A percentile compares a stretch with the other conserved stretches of the same genome.
These are phyloP conservation scores for Scedosporium dehoogii DNA, from an alignment of 2,329 filamentous ascomycete species.

Conservation along the genomic window DNA sequence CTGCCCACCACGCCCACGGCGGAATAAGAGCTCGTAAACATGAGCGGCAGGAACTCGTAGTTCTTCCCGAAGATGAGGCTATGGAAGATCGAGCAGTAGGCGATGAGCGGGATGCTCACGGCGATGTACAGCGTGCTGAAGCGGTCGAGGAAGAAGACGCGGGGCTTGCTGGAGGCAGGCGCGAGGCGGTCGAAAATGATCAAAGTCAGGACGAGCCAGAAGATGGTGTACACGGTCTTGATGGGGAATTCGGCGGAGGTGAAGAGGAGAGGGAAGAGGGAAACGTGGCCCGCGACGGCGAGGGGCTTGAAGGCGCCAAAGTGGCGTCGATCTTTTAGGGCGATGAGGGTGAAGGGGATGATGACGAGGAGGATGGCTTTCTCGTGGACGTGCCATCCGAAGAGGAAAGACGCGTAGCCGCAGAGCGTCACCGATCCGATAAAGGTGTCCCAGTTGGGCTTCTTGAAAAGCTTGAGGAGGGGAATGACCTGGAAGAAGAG, in stretches of 20 bases:
- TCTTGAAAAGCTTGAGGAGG: slow-evolving; percentile 70
- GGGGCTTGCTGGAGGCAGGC: slow-evolving; percentile 62
- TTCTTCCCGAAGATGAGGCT: slow-evolving; percentile 69
- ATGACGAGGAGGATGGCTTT: slow-evolving; percentile 93
- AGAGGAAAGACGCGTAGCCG: slow-evolving; percentile 92
- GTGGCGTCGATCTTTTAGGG: slow-evolving; percentile 80
- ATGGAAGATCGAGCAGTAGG: slow-evolving; percentile 81
- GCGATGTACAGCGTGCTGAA: slow-evolving; percentile 86
- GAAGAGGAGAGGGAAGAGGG: slow-evolving; percentile 87
- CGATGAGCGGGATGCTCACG: slow-evolving; percentile 76
- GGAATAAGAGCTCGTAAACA: slow-evolving; percentile 94
- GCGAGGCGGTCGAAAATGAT: slow-evolving; percentile 79
- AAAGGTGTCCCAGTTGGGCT: slow-evolving; percentile 80
- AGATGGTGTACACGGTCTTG: slow-evolving; percentile 85
- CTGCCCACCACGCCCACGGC: slow-evolving; percentile 92
- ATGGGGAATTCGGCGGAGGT: slow-evolving; percentile 87
- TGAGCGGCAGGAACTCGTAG: slow-evolving; percentile 86
- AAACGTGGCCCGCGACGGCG: slow-evolving; percentile 88
- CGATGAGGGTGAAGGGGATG: slow-evolving; percentile 88
- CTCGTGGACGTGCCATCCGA: slow-evolving; percentile 98
- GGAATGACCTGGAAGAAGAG: slow-evolving; percentile 72
- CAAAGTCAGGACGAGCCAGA: slow-evolving; percentile 83
- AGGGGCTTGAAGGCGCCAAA: slow-evolving; percentile 86
- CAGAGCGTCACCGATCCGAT: slow-evolving; percentile 84
- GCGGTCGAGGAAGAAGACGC: slow-evolving; percentile 84